phyloP scores from a whole-genome alignment of 2,329 filamentous ascomycete genomes.

The Ophiocordyceps camponoti-floridani region DNA sequence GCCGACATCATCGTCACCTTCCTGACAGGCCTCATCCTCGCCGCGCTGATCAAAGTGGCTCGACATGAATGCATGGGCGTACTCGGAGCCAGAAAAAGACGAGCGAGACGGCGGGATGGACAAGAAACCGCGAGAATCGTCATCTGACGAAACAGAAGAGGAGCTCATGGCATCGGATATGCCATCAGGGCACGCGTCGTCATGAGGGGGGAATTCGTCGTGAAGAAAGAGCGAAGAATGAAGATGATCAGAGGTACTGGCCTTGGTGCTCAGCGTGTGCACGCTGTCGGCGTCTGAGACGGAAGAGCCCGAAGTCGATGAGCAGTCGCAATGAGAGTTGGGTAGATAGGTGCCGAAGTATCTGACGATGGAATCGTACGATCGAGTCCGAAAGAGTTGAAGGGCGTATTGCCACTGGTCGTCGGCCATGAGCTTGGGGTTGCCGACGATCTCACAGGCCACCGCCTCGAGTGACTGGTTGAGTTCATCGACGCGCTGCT shows the following conservation, averaged over 20 bases:
- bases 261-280: constrained; percentile 17
- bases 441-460: constrained; percentile 42
- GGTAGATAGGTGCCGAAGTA: constrained; percentile 43
- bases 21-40: constrained; percentile 27
- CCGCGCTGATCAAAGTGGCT: constrained; percentile 10
- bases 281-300: constrained; percentile 15
- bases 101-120: constrained; percentile 26
- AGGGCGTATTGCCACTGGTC: constrained; percentile 40
- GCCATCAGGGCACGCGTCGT: constrained; percentile 2
- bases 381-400: constrained; percentile 40
- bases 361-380: constrained; percentile 40
- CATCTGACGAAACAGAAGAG: constrained; percentile 16
- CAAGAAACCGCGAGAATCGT: constrained; percentile 12
- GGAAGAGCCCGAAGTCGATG: constrained; percentile 17
- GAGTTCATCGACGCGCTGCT: constrained; percentile 34
- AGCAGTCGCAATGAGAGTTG: constrained; percentile 24
- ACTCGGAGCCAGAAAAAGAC: constrained; percentile 34
- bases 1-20: constrained; percentile 18
- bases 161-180: constrained; percentile 31
- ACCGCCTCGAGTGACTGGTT: constrained; percentile 37
- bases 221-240: constrained; percentile 22
- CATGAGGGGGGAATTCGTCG: constrained; percentile 15
- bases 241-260: constrained; percentile 20
- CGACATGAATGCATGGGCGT: background rate
- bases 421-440: constrained; percentile 38